Conservation (phyloP, 306 rosid genomes). For the Quillaja saponaria region DNA sequence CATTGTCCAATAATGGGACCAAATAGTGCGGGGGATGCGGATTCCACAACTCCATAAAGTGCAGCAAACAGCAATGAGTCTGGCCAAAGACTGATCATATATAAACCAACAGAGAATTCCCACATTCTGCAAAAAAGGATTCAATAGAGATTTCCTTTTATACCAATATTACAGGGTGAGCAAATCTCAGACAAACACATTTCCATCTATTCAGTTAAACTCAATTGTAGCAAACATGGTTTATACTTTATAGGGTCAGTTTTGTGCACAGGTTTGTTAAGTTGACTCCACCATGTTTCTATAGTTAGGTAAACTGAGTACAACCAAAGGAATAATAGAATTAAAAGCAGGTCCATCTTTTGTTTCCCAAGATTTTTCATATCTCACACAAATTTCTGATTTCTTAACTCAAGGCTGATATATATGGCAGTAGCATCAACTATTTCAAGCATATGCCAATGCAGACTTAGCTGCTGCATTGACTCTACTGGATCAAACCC, state of each 20-base stretch:
- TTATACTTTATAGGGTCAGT: no score
- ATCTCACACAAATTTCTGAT: not conserved
- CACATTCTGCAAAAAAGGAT: conserved; percentile 65
- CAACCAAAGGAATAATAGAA: no score
- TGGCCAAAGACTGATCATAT: conserved; percentile 91
- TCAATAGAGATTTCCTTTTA: not conserved
- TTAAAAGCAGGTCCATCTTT: not conserved
- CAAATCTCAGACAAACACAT: not conserved
- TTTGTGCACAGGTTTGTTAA: not conserved
- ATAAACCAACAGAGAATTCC: conserved; percentile 95
- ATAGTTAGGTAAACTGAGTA: no score
- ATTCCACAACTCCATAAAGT: conserved; percentile 83
- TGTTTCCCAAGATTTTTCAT: not conserved
- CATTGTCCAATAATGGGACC: conserved; percentile 78
- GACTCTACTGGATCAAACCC: conserved; percentile 5
- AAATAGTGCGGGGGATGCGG: conserved; percentile 72
- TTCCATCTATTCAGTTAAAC: not conserved
- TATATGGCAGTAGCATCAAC: no score
- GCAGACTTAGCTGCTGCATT: not conserved
- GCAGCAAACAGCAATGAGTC: conserved; percentile 79
- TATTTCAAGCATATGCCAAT: no score
- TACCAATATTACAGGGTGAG: no score
- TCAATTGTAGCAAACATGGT: no score
- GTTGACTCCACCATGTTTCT: no score
- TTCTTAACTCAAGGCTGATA: no score